These are phyloP conservation scores for Geotrichum fermentans DNA, from an alignment of 1,139 yeast species.

Conservation along the genomic window DNA sequence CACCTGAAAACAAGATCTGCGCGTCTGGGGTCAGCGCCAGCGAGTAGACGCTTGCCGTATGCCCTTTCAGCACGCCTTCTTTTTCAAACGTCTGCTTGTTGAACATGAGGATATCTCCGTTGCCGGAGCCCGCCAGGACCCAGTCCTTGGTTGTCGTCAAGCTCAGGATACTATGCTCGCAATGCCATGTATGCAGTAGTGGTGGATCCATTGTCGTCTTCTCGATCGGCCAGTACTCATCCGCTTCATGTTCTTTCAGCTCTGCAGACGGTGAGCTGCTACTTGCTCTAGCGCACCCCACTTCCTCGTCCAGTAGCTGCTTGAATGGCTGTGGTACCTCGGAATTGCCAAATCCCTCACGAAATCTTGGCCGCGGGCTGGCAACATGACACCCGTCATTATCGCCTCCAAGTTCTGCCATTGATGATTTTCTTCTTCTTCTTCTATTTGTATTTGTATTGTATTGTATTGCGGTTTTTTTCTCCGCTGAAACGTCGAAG, in stretches of 20 bases:
- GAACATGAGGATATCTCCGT: conserved; percentile 70
- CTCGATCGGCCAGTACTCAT: conserved; percentile 14
- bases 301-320: conserved; percentile 8
- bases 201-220: conserved; percentile 18
- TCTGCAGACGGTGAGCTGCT: neutral
- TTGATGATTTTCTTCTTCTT: too few species aligned
- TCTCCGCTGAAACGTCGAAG: too few species aligned
- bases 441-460: too few species aligned
- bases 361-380: too few species aligned
- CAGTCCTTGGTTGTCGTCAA: conserved; percentile 59
- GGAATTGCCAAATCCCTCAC: too few species aligned
- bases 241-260: conserved; percentile 3
- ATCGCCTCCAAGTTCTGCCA: too few species aligned
- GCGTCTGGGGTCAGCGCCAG: conserved; percentile 57
- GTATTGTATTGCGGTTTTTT: too few species aligned
- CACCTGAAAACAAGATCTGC: conserved; percentile 69
- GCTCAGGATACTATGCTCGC: conserved; percentile 69
- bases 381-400: too few species aligned
- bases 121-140: conserved; percentile 90
- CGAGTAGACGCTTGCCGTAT: conserved; percentile 52
- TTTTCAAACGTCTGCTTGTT: conserved; percentile 62
- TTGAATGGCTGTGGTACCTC: too few species aligned
- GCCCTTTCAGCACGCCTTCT: conserved; percentile 47
- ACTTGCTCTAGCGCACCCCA: conserved; percentile 7
- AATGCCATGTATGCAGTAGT: conserved; percentile 70